phyloP scores from a whole-genome alignment of 2,329 filamentous ascomycete genomes.

The Plenodomus lindquistii region DNA sequence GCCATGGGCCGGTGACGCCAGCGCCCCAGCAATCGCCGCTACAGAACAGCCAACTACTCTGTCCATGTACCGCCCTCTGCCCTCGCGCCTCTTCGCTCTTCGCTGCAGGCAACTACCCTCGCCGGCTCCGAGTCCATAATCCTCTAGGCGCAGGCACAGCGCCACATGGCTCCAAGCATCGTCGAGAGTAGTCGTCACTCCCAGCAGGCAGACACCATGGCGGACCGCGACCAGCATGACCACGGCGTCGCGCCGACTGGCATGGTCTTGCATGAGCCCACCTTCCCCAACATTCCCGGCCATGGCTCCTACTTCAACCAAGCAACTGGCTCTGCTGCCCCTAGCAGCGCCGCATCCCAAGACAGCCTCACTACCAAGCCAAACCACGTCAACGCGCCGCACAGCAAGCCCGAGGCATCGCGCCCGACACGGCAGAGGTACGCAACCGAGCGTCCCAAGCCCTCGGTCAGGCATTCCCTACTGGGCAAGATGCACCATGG shows the following conservation, averaged over 20 bases:
- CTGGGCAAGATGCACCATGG: conserved; percentile 21
- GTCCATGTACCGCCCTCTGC: neutral
- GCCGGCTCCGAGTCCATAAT: neutral
- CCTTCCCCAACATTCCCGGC: conserved; percentile 25
- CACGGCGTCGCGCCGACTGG: conserved; percentile 21
- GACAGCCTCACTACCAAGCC: conserved; percentile 6
- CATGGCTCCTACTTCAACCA: neutral
- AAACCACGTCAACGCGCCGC: neutral
- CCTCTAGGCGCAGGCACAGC: neutral
- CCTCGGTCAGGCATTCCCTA: conserved; percentile 23
- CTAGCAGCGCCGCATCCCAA: neutral
- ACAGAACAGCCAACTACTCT: neutral
- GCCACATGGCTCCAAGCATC: neutral
- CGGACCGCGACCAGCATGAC: conserved; percentile 13
- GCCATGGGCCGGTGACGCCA: conserved; percentile 6
- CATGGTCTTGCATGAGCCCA: conserved; percentile 25
- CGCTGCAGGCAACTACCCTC: neutral
- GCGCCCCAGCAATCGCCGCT: neutral
- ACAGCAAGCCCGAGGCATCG: conserved; percentile 6
- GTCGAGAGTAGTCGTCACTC: too few relatives aligned
- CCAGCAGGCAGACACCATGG: conserved; percentile 17
- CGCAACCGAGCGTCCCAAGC: conserved; percentile 36
- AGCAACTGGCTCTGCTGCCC: neutral
- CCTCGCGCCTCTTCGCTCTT: neutral
- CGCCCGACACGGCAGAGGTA: conserved; percentile 32